Evolutionary conservation across 208 protist genomes (phyloP), one percentile per base, ranked within the genome.

Genomic region (Trypanosoma platydactyli): DNA sequence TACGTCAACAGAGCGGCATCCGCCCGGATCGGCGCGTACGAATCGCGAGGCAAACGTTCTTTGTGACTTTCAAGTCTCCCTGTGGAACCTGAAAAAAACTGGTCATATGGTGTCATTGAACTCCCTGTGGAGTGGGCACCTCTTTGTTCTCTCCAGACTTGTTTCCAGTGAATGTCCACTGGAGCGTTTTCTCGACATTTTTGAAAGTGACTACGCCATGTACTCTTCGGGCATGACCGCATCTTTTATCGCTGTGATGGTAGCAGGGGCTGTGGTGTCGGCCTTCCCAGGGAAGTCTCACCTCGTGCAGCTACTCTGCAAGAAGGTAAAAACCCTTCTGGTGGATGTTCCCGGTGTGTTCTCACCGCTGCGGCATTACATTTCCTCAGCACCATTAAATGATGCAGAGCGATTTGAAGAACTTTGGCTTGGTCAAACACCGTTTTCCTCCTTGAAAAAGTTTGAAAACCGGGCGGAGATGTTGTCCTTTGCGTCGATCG

Each of bases 371-470:
- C 80, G 80, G n/a, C 35, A 53, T 12, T 95, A 83, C 70, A 27
- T 92, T 24, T 20, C 74, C 40, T 71, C 73, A 24, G 54, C 46
- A n/a, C 69, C 79, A 6, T 50, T 54, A 56, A 90, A 75, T 22
- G 78, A 95, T 64, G 71, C 79, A 1, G 86, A 91, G 64, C 83
- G 86, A n/a, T 95, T 95, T 71, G 54, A 77, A 25, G 86, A 87
- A 61, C 79, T 95, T 15, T 95, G 89, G 89, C 55, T 92, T 15
- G 61, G 70, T 13, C 54, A 59, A 48, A 81, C 79, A 27, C 42
- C 45, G 9, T 48, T 67, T 50, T 48, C 57, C 46, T n/a, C n/a
- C 12, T 57, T 66, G 25, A 77, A 82, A 50, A 95, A 95, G 74
- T 95, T 93, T 45, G 73, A 77, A 38, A 82, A 82, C 1, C 81